These are phyloP conservation scores for Ochetophila trinervis DNA, from an alignment of 306 rosid species.

Conservation along the genomic window DNA sequence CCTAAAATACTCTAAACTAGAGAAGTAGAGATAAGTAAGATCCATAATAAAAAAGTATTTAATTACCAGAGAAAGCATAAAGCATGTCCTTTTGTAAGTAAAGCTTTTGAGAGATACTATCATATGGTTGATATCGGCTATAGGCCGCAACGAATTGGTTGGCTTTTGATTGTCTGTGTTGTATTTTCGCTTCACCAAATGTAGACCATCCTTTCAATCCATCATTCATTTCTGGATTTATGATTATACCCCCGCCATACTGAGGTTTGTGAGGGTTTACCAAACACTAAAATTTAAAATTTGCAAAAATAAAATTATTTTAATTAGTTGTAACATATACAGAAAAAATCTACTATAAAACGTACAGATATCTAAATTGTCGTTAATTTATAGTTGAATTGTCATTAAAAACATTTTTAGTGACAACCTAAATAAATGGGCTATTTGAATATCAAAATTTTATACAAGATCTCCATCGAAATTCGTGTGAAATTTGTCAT, in stretches of 20 bases:
- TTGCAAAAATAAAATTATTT: background rate
- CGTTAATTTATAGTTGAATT: too few species aligned
- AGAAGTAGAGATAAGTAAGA: background rate
- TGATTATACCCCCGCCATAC: conserved; percentile 65
- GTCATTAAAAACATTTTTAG: too few species aligned
- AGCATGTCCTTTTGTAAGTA: conserved; percentile 29
- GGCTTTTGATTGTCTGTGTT: conserved; percentile 43
- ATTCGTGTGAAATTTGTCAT: too few species aligned
- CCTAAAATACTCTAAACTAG: background rate
- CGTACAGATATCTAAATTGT: too few species aligned
- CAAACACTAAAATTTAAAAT: conserved; percentile 51
- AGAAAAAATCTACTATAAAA: too few species aligned
- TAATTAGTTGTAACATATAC: background rate
- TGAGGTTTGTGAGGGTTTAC: conserved; percentile 45
- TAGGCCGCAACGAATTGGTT: conserved; percentile 59
- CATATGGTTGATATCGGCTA: conserved; percentile 36
- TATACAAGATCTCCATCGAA: too few species aligned
- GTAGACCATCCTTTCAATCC: conserved; percentile 58
- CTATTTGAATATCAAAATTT: too few species aligned
- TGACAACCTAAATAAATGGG: too few species aligned
- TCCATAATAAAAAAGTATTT: background rate
- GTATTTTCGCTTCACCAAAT: conserved; percentile 41
- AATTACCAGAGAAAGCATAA: conserved; percentile 62
- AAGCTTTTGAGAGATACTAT: conserved; percentile 50
- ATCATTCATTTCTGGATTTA: conserved; percentile 53